Evolutionary conservation across 1,284 basidiomycete species (phyloP).

Genomic region (Sanghuangporus baumii): DNA sequence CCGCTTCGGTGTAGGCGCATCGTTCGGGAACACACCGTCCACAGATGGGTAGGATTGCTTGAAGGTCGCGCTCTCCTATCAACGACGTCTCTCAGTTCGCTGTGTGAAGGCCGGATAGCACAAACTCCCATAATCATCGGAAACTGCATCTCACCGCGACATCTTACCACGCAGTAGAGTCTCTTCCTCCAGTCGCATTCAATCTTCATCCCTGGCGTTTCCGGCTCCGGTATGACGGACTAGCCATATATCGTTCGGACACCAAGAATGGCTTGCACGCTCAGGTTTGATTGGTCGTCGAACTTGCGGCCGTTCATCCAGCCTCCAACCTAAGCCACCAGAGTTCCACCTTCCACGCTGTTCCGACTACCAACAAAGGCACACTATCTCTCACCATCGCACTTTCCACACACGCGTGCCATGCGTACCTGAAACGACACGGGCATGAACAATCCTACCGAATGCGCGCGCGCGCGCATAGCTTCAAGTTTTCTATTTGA

Average conservation of each 20-base stretch:
- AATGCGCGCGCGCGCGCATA: too few relatives aligned
- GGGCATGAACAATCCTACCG: too few relatives aligned
- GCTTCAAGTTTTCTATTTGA: too few relatives aligned
- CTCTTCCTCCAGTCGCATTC: not conserved
- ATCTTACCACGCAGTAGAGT: not conserved
- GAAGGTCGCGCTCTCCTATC: too few relatives aligned
- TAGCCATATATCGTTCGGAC: not conserved
- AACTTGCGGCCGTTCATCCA: not conserved
- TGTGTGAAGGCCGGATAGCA: not conserved
- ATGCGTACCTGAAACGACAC: too few relatives aligned
- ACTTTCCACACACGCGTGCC: too few relatives aligned
- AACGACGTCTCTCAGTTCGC: too few relatives aligned
- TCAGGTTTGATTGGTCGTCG: not conserved
- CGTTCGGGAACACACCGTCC: too few relatives aligned
- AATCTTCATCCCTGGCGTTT: not conserved
- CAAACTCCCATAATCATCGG: not conserved
- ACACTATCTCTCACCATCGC: not conserved
- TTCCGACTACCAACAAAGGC: not conserved
- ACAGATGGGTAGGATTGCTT: too few relatives aligned
- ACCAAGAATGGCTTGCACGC: not conserved
- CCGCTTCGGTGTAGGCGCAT: too few relatives aligned
- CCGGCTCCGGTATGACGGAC: not conserved
- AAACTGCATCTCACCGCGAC: not conserved
- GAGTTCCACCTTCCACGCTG: too few relatives aligned
- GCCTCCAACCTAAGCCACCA: too few relatives aligned